phyloP scores from a whole-genome alignment of 495 filamentous ascomycete species.

The Paragyromitra xinjiangensis region DNA sequence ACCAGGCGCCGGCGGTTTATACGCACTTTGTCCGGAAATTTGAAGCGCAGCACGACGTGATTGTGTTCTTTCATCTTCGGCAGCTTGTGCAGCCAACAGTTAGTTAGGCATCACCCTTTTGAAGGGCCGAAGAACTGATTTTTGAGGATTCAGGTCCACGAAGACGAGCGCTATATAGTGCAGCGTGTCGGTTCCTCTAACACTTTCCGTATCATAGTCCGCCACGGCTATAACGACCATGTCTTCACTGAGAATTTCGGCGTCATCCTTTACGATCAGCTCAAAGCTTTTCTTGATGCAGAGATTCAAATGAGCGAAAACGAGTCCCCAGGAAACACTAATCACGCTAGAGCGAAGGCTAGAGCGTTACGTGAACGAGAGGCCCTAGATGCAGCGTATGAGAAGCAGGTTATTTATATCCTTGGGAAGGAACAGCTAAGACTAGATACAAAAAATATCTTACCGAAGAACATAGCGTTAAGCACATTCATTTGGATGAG shows the following conservation, averaged over 20 bases:
- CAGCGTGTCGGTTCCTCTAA: conserved; percentile 63
- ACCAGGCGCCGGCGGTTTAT: conserved; percentile 67
- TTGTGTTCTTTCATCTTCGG: conserved; percentile 71
- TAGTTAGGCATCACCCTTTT: conserved; percentile 43
- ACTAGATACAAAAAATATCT: conserved; percentile 62
- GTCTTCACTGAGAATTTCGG: conserved; percentile 71
- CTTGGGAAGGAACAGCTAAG: conserved; percentile 77
- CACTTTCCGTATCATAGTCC: conserved; percentile 71
- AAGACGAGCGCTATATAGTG: conserved; percentile 64
- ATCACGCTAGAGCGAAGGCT: conserved; percentile 55
- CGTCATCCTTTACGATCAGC: conserved; percentile 67
- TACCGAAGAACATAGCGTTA: conserved; percentile 63
- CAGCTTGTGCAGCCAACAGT: conserved; percentile 65
- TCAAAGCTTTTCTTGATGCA: conserved; percentile 61
- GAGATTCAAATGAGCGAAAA: conserved; percentile 39
- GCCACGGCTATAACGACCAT: conserved; percentile 75
- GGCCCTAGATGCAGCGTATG: conserved; percentile 66
- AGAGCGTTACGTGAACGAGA: conserved; percentile 62
- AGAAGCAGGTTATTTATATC: conserved; percentile 72
- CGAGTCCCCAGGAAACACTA: conserved; percentile 17
- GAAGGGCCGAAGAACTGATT: not conserved
- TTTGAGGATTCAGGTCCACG: conserved; percentile 23
- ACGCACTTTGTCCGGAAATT: conserved; percentile 73
- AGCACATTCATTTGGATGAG: conserved; percentile 72
- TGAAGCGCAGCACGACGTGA: conserved; percentile 66